Conservation (phyloP, 148 eudicot genomes). For the Rhododendron williamsianum region DNA sequence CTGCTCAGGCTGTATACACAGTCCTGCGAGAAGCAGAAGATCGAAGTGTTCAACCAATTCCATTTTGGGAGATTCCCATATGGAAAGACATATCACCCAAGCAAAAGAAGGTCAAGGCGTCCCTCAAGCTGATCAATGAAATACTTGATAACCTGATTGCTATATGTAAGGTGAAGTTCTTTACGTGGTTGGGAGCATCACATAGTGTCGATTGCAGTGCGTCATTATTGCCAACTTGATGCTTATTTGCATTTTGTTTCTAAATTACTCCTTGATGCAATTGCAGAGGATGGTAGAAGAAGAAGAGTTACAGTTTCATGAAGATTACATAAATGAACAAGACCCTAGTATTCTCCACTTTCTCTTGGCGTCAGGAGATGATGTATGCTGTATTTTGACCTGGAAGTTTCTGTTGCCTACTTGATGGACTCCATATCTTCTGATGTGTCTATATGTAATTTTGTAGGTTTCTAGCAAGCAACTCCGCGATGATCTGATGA, state of each 20-base stretch:
- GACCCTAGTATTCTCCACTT: constrained; percentile 99
- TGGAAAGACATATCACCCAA: constrained; percentile 97
- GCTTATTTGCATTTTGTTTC: constrained; percentile 5
- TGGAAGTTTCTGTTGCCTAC: constrained; percentile 7
- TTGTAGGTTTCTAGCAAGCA: constrained; percentile 93
- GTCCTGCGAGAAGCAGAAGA: constrained; percentile 91
- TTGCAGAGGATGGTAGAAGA: constrained; percentile 93
- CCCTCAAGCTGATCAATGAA: constrained; percentile 84
- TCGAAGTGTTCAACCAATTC: constrained; percentile 87
- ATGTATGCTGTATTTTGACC: constrained; percentile 38
- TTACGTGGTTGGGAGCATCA: not conserved
- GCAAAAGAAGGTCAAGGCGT: constrained; percentile 66
- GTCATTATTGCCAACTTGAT: not conserved
- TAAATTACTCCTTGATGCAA: constrained; percentile 6
- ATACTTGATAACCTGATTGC: constrained; percentile 77
- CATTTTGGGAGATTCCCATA: constrained; percentile 94
- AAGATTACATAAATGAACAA: constrained; percentile 94
- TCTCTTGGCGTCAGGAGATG: constrained; percentile 96
- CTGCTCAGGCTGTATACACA: constrained; percentile 87
- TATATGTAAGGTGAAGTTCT: constrained; percentile 75
- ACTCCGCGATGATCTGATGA: constrained; percentile 98
- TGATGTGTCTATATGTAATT: constrained; percentile 17
- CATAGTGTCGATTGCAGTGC: not conserved
- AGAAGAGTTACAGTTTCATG: constrained; percentile 88
- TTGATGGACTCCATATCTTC: constrained; percentile 11